These are phyloP conservation scores for Endogone sp. DNA, from an alignment of 192 early-diverging fungal species.

Conservation along the genomic window DNA sequence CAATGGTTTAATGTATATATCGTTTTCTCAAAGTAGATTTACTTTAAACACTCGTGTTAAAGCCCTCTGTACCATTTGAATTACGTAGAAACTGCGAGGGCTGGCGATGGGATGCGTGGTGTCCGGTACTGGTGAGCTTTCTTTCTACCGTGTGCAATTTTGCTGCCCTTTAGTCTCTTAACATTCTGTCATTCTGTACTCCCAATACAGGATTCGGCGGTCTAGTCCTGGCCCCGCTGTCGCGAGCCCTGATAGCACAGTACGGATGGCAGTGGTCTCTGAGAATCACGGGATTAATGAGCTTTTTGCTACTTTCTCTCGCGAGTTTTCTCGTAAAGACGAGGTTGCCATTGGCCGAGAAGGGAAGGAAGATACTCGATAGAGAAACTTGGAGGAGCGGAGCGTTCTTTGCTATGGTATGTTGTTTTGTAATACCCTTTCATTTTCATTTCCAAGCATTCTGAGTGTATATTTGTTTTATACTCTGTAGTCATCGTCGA, in stretches of 20 bases:
- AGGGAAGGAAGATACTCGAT: too few relatives aligned
- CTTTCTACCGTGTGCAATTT: too few relatives aligned
- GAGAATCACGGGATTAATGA: constrained; percentile 33
- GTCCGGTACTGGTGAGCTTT: too few relatives aligned
- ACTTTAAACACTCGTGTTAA: too few relatives aligned
- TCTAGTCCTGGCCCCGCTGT: constrained; percentile 35
- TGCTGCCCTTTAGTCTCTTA: too few relatives aligned
- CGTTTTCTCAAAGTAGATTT: too few relatives aligned
- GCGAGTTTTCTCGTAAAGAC: constrained; percentile 34
- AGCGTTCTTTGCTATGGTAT: constrained; percentile 30
- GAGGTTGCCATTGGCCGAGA: neutral
- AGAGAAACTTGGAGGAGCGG: constrained; percentile 7
- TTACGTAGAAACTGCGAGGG: too few relatives aligned
- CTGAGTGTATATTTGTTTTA: too few relatives aligned
- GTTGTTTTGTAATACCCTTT: constrained; percentile 26
- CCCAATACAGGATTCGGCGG: constrained; percentile 40
- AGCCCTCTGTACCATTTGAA: too few relatives aligned
- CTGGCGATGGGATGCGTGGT: too few relatives aligned
- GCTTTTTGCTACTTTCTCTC: constrained; percentile 25
- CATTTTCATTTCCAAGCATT: constrained; percentile 28
- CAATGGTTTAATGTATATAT: constrained; percentile 27
- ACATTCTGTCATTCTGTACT: constrained; percentile 20
- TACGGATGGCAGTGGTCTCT: constrained; percentile 40
- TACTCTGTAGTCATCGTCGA: constrained; percentile 20
- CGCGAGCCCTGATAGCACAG: constrained; percentile 26